Evolutionary conservation across 2,329 filamentous ascomycete genomes (phyloP).

Genomic region (Aspergillus texensis): DNA sequence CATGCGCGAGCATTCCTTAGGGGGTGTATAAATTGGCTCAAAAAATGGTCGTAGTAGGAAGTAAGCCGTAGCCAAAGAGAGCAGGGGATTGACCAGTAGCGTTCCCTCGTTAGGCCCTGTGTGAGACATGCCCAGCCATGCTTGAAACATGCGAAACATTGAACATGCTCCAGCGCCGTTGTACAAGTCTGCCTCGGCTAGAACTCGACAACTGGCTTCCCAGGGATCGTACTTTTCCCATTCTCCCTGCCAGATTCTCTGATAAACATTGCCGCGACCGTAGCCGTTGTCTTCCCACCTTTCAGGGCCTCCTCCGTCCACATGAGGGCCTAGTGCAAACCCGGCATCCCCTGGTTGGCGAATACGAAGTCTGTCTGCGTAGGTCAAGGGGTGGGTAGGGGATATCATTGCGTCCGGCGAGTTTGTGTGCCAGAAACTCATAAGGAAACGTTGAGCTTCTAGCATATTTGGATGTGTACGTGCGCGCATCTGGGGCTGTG

Average conservation of each 20-base stretch:
- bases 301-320: slow-evolving; percentile 72
- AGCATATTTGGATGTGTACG: slow-evolving; percentile 19
- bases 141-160: slow-evolving; percentile 82
- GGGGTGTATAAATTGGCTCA: not conserved
- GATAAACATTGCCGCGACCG: not conserved
- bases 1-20: not conserved
- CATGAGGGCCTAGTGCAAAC: slow-evolving; percentile 69
- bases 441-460: slow-evolving; percentile 10
- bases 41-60: not conserved
- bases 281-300: slow-evolving; percentile 70
- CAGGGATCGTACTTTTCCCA: not conserved
- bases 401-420: not conserved
- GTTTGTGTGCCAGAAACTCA: not conserved
- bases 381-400: not conserved
- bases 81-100: not conserved
- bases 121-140: slow-evolving; percentile 72
- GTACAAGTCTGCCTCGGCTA: slow-evolving; percentile 68
- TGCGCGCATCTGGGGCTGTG: slow-evolving; percentile 15
- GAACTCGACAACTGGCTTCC: not conserved
- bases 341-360: slow-evolving; percentile 66
- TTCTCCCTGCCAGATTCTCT: not conserved
- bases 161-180: slow-evolving; percentile 74
- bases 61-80: not conserved
- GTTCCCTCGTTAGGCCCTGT: not conserved
- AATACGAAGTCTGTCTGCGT: slow-evolving; percentile 64